phyloP scores from a whole-genome alignment of 179 eudicot genomes.

The Heliamphora ciliata region DNA sequence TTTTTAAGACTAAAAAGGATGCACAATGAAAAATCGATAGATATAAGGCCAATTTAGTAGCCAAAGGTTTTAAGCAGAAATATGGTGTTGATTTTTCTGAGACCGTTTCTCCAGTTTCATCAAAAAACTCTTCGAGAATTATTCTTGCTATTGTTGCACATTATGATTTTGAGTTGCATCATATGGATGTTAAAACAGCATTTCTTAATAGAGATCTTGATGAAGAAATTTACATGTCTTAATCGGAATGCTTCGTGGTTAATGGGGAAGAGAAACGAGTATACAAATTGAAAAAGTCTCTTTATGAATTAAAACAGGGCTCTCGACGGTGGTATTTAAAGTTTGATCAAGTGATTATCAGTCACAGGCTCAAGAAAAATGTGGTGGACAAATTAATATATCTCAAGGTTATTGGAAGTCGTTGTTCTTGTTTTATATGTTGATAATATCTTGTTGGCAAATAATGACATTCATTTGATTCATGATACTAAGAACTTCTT shows the following conservation, averaged over 20 bases:
- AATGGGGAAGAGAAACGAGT: too few relatives aligned
- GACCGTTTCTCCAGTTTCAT: background rate
- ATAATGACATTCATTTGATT: background rate
- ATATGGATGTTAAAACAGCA: background rate
- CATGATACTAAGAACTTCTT: background rate
- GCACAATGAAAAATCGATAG: too few relatives aligned
- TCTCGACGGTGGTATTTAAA: background rate
- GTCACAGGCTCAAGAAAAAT: background rate
- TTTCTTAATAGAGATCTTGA: too few relatives aligned
- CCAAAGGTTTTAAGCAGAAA: too few relatives aligned
- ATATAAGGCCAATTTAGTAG: too few relatives aligned
- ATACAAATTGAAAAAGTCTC: too few relatives aligned
- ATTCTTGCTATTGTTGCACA: background rate
- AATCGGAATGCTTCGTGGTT: too few relatives aligned
- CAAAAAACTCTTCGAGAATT: background rate
- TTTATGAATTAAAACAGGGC: too few relatives aligned
- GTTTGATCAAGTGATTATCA: background rate
- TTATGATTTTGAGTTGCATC: background rate
- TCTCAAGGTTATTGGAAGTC: background rate
- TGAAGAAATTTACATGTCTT: too few relatives aligned
- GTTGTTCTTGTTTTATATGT: background rate
- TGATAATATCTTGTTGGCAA: background rate
- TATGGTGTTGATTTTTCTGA: background rate
- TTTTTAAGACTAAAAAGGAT: too few relatives aligned
- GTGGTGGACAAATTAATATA: background rate